A percentile compares a stretch with the other conserved stretches of the same genome.
Evolutionary conservation across 108 stramenopile genomes (phyloP).

Genomic region (Hondaea fermentalgiana): DNA sequence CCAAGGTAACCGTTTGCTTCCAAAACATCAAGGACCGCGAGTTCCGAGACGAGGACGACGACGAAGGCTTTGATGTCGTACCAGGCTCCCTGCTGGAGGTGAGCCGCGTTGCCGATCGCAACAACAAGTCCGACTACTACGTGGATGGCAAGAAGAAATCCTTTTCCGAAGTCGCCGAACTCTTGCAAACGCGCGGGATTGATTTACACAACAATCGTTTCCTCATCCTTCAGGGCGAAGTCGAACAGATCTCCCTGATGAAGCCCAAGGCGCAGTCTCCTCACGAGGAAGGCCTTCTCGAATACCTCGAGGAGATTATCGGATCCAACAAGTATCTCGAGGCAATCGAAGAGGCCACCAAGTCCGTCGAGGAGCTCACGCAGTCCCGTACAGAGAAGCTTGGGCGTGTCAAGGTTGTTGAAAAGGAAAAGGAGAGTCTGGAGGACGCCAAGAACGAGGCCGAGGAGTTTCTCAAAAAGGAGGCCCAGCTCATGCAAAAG

Average conservation of each 20-base stretch:
- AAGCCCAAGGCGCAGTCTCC: conserved; percentile 80
- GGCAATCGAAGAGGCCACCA: conserved; percentile 68
- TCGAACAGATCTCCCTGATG: conserved; percentile 99
- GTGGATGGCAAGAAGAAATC: conserved; percentile 71
- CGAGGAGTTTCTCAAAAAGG: conserved; percentile 65
- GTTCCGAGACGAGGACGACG: conserved; percentile 26
- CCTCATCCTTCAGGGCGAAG: conserved; percentile 95
- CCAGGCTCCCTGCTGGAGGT: conserved; percentile 67
- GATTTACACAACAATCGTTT: conserved; percentile 98
- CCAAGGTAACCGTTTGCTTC: conserved; percentile 82
- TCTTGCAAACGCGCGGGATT: conserved; percentile 73
- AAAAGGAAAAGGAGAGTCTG: conserved; percentile 82
- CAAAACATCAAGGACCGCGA: conserved; percentile 78
- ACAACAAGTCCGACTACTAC: conserved; percentile 79
- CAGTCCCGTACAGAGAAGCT: conserved; percentile 76
- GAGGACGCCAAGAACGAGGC: conserved; percentile 82
- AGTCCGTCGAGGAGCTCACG: conserved; percentile 66
- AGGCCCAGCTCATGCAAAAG: conserved; percentile 74
- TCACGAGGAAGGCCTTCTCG: conserved; percentile 90
- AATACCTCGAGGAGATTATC: conserved; percentile 98
- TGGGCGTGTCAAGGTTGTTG: conserved; percentile 86
- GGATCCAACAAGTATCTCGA: conserved; percentile 84
- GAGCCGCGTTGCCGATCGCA: conserved; percentile 66
- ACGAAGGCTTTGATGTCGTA: conserved; percentile 69
- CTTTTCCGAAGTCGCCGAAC: conserved; percentile 75